A percentile compares a stretch with the other conserved stretches of the same genome.
Evolutionary conservation across 768 basidiomycete genomes (phyloP).

Genomic region (Suillus paluster): DNA sequence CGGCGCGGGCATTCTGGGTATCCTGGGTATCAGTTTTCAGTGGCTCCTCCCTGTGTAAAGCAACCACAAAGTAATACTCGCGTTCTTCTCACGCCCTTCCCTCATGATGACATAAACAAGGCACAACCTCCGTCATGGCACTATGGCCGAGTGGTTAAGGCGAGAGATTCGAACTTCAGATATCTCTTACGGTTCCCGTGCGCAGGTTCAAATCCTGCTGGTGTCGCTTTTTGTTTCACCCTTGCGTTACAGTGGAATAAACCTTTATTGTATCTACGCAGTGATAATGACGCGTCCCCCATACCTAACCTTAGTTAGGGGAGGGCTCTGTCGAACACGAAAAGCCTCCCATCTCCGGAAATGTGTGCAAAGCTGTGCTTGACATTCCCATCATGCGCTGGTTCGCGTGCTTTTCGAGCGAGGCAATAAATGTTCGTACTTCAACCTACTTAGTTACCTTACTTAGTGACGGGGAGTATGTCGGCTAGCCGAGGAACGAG

Average conservation of each 20-base stretch:
- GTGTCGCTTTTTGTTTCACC: neutral
- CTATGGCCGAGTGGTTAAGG: constrained; percentile 11
- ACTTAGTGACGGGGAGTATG: too few species aligned
- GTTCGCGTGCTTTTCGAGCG: too few species aligned
- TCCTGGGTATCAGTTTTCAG: neutral
- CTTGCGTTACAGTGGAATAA: too few species aligned
- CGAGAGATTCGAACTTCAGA: constrained; percentile 6
- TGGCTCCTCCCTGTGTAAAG: neutral
- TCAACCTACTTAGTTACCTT: too few species aligned
- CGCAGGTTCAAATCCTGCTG: constrained; percentile 12
- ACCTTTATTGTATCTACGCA: neutral
- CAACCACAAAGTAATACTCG: constrained; percentile 3
- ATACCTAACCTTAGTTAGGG: too few species aligned
- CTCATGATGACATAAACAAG: neutral
- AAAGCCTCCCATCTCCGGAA: too few species aligned
- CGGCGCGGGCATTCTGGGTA: constrained; percentile 35
- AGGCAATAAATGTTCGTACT: too few species aligned
- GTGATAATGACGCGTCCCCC: too few species aligned
- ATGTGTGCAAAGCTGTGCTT: too few species aligned
- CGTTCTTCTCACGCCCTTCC: neutral
- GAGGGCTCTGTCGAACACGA: too few species aligned
- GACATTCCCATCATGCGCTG: too few species aligned
- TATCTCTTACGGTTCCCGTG: constrained; percentile 11
- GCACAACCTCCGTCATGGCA: neutral
- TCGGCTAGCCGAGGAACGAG: too few species aligned